Base-by-base conservation (phyloP, 352 stramenopile genomes). In the Thraustochytrium sp. region DNA sequence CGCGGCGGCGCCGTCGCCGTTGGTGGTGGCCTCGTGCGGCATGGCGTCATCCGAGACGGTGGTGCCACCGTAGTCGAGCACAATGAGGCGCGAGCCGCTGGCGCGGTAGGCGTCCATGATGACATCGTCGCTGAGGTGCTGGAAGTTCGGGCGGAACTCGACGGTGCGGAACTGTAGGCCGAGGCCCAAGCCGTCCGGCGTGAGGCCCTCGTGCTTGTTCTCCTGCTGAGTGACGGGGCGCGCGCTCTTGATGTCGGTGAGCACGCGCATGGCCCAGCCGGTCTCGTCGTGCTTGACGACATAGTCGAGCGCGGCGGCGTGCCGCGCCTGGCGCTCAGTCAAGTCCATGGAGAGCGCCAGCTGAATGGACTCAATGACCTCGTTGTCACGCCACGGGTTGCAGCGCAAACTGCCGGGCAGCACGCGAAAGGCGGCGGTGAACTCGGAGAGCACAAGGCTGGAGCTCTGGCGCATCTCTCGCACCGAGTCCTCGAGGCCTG, bases 1-100 rank as follows among this genome's bases (percentile, higher is more conserved):
- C 8, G n/a, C 16, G 13, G 49, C 34, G 16, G 21, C 53, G 26
- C 90, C 89, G 13, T 84, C 86, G 23, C 85, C 76, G n/a, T n/a
- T n/a, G n/a, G n/a, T n/a, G 4, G 86, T 85, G 26, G 86, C 84
- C 11, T 86, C 86, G 2, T 85, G 84, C 37, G 87, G 87, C 34
- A 90, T 85, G 9, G 31, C 31, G 46, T 97, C 93, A 82, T 98
- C 95, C 46, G 92, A 90, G 16, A 96, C 93, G 51, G 99, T 91
- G 8, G 97, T 99, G 86, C 97, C 98, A 65, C 97, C 97, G 72
- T 99, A 99, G 87, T 99, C 97, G 55, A 99, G 92, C 48, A 99
- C 89, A 61, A 99, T 95, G 4, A 99, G 90, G 21, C 94, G 91
- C 34, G 91, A 90, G 77, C 91, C 92, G 53, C 88, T 92, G 51